Base-by-base conservation (phyloP, 2,329 filamentous ascomycete genomes). In the Diplodia intermedia region DNA sequence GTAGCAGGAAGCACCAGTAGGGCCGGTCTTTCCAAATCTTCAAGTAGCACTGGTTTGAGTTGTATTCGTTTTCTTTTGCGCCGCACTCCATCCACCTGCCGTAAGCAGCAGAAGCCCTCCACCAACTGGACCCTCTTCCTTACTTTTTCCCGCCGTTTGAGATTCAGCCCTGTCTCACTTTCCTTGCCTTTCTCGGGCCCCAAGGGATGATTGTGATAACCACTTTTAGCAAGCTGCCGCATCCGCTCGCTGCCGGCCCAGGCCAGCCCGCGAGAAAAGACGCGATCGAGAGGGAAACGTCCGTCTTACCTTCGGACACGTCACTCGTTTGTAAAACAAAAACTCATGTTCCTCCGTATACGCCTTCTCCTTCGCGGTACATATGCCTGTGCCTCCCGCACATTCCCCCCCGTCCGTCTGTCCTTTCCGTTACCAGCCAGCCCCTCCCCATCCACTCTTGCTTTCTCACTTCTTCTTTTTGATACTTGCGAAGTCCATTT, bases 91-190 rank as follows among this genome's bases (percentile, higher is more conserved):
- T 33, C 15, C 57, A 49, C 40, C 57, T 61, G 29, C 60, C 47
- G 5, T 9, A 63, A 38, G n/a, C 12, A 23, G 60, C 18, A 52
- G 60, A 2, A n/a, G 23, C 11, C 29, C 47, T 33, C 11, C 29
- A 63, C 60, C 60, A 63, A 20, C 26, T 18, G n/a, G 29, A 11
- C 36, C 15, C 20, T 15, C 18, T 63, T 63, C 60, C 60, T 63
- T 63, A 63, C 60, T 63, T 63, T 63, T 63, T 63, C 26, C 60
- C 18, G 60, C 47, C 47, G 60, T 63, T 63, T 63, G 60, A 63
- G 60, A 63, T 63, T 63, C 60, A 63, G 60, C 60, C 60, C 52
- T 63, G 60, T 63, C 47, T 63, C 60, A 63, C 60, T 63, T 62
- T 63, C 60, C 60, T 63, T 63, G 29, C 60, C 60, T 63, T 63